A percentile compares a stretch with the other conserved stretches of the same genome.
Conservation (phyloP, 208 protist species). For the Acanthamoeba healyi region DNA sequence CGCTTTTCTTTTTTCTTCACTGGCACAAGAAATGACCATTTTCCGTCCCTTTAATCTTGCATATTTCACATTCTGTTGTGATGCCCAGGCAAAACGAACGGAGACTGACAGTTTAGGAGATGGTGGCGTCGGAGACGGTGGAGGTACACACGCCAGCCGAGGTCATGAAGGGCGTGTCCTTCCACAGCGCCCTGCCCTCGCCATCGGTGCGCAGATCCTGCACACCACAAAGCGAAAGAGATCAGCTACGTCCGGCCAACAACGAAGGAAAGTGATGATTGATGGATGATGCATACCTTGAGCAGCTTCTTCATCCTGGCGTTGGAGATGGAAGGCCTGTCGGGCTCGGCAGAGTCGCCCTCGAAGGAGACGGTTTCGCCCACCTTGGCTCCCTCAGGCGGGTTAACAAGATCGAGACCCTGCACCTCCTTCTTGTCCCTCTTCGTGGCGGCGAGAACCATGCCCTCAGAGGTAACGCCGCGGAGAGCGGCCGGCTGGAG, state of each 20-base stretch:
- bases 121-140: conserved; percentile 42
- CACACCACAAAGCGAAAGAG: background rate
- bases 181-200: conserved; percentile 51
- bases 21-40: no score
- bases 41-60: no score
- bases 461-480: conserved; percentile 65
- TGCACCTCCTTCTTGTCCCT: conserved; percentile 53
- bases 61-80: no score
- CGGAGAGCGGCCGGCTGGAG: conserved; percentile 63
- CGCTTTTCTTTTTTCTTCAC: background rate
- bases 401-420: conserved; percentile 74
- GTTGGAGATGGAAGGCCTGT: conserved; percentile 58
- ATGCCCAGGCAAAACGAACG: background rate
- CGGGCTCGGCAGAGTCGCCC: conserved; percentile 53
- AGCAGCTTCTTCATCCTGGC: conserved; percentile 38
- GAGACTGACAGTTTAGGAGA: background rate
- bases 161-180: conserved; percentile 53
- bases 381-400: conserved; percentile 66
- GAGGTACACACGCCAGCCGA: conserved; percentile 62
- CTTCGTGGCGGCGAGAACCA: conserved; percentile 76
- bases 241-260: background rate
- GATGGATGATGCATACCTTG: background rate
- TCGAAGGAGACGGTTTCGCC: conserved; percentile 72
- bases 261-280: background rate
- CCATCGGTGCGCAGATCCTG: conserved; percentile 61